phyloP scores from a whole-genome alignment of 208 protist genomes.

The Crithidia bombi region DNA sequence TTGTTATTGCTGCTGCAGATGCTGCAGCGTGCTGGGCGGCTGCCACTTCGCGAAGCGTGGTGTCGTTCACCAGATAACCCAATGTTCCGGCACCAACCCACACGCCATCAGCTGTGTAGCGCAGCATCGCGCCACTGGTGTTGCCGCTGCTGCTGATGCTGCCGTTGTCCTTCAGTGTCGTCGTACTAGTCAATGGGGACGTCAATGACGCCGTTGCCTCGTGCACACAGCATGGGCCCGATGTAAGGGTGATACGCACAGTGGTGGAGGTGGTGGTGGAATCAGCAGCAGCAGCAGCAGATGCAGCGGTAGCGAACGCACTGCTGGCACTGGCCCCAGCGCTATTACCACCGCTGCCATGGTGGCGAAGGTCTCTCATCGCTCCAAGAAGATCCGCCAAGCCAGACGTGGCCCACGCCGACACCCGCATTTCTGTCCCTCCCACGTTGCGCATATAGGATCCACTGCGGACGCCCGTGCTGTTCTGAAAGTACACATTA shows the following conservation, averaged over 20 bases:
- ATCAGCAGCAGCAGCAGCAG: too few species aligned
- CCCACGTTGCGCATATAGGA: constrained; percentile 11
- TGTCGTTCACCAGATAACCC: constrained; percentile 28
- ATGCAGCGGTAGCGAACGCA: too few species aligned
- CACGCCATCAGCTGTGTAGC: constrained; percentile 1
- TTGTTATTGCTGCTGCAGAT: not conserved
- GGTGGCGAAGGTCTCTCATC: not conserved
- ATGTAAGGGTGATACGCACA: not conserved
- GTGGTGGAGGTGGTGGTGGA: not conserved
- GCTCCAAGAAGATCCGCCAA: not conserved
- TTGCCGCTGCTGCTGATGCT: not conserved
- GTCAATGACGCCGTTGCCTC: too few species aligned
- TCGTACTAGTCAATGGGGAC: too few species aligned
- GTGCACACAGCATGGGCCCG: constrained; percentile 3
- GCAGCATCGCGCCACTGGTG: not conserved
- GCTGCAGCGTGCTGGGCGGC: constrained; percentile 3
- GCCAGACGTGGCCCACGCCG: not conserved
- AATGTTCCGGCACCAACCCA: constrained; percentile 12
- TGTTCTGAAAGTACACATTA: constrained; percentile 23
- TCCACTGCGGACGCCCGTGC: not conserved
- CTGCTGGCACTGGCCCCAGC: too few species aligned
- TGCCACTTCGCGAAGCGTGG: not conserved
- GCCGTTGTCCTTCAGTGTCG: too few species aligned
- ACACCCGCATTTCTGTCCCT: constrained; percentile 1
- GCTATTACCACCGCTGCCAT: not conserved